Conservation (phyloP, 257 asterid species). For the Handroanthus guayacan region DNA sequence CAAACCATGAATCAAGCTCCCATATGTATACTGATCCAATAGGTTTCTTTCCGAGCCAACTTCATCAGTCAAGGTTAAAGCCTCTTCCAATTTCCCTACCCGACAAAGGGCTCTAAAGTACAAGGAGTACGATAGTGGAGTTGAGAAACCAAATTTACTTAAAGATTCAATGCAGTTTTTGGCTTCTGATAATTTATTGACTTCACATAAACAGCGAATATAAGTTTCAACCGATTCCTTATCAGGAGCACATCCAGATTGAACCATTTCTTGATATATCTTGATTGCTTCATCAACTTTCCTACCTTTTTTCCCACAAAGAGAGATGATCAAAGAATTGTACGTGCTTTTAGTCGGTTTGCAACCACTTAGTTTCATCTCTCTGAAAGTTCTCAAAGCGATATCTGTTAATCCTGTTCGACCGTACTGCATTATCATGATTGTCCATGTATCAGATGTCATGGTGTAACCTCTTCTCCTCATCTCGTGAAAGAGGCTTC, state of each 20-base stretch:
- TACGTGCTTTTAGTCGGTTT: constrained; percentile 66
- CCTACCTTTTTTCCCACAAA: constrained; percentile 81
- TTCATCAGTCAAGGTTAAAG: constrained; percentile 59
- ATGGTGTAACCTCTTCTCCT: constrained; percentile 61
- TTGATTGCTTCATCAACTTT: constrained; percentile 71
- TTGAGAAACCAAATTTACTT: constrained; percentile 58
- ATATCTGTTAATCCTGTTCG: constrained; percentile 77
- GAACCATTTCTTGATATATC: constrained; percentile 68
- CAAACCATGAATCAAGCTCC: constrained; percentile 79
- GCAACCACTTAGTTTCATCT: constrained; percentile 70
- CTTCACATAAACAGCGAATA: constrained; percentile 73
- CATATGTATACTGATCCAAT: constrained; percentile 67
- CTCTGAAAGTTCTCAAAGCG: constrained; percentile 65
- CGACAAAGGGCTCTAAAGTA: constrained; percentile 77
- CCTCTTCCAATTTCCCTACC: constrained; percentile 76
- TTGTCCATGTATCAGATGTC: constrained; percentile 86
- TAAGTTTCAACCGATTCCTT: constrained; percentile 71
- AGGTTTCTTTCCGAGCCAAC: constrained; percentile 52
- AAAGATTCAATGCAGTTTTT: constrained; percentile 62
- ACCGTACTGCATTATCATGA: constrained; percentile 90
- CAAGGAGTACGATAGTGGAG: constrained; percentile 68
- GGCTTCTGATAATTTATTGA: constrained; percentile 61
- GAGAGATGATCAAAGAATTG: constrained; percentile 59
- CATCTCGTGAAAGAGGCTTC: constrained; percentile 77
- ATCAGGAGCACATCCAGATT: constrained; percentile 57